Conservation (phyloP, 2,329 filamentous ascomycete species). For the Xylariales sp. region DNA sequence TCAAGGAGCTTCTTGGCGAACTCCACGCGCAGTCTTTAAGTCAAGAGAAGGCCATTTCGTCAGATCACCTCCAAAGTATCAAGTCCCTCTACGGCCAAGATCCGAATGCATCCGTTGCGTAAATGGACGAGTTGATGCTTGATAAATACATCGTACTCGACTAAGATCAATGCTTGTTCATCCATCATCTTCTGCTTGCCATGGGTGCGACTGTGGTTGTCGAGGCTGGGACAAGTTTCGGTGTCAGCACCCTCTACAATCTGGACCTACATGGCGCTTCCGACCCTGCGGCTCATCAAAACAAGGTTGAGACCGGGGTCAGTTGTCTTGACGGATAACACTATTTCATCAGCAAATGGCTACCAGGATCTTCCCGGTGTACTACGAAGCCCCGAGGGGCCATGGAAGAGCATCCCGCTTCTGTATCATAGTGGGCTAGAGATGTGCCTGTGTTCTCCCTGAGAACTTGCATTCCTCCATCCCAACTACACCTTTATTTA, state of each 20-base stretch:
- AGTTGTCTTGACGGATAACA: slow-evolving; percentile 47
- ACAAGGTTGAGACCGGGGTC: slow-evolving; percentile 41
- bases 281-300: slow-evolving; percentile 42
- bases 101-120: no score
- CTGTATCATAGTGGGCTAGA: slow-evolving; percentile 43
- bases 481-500: no score
- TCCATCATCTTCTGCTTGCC: slow-evolving; percentile 48
- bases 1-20: not conserved
- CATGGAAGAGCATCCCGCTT: slow-evolving; percentile 44
- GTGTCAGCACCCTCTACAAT: slow-evolving; percentile 61
- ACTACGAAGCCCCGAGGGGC: slow-evolving; percentile 38
- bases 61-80: not conserved
- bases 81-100: no score
- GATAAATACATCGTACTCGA: slow-evolving; percentile 53
- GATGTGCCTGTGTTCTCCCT: not conserved
- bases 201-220: slow-evolving; percentile 47
- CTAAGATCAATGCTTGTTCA: slow-evolving; percentile 50
- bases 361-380: slow-evolving; percentile 45
- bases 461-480: no score
- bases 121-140: slow-evolving; percentile 3
- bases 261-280: slow-evolving; percentile 50
- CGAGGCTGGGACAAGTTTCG: slow-evolving; percentile 58
- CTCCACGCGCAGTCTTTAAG: not conserved
- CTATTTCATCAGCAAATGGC: slow-evolving; percentile 28
- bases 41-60: not conserved